Base-by-base conservation (phyloP, 495 filamentous ascomycete genomes). In the Xanthoparmelia taractica region DNA sequence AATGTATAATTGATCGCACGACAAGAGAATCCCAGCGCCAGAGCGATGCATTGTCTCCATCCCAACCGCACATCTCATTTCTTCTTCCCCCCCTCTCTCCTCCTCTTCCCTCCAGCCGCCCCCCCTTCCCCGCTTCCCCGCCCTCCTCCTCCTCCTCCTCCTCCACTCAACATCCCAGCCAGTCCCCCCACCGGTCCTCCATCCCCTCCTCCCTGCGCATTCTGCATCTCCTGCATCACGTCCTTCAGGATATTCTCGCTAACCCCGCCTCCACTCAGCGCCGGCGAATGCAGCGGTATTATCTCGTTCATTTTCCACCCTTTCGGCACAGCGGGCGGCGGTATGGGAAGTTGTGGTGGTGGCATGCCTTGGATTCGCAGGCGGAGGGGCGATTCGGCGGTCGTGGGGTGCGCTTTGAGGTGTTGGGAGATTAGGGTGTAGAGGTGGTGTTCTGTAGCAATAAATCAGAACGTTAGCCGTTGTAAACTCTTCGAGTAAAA, bases 191-290 rank as follows among this genome's bases (percentile, higher is more conserved):
- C 47, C 59, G 20, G n/a, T 52, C 68, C 68, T 8, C 55, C 56
- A 31, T 29, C 62, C 69, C 82, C 80, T 7, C 58, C 57, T 56
- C 86, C 84, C 61, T 74, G 67, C 72, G 79, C 77, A 63, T 76
- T 79, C 70, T 84, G 80, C 91, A 97, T 95, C 78, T 95, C 91
- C 50, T 83, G 85, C 93, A 98, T 96, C 79, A 97, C 96, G 65
- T 98, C 92, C 79, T 94, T 92, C 67, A 98, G 84, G 33, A 96
- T 88, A 68, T 98, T 96, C 72, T 98, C 94, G 65, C 88, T 95
- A 11, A 98, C 91, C 29, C 94, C 94, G 29, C 95, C 93, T 4
- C 94, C 94, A 58, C 87, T 95, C 74, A 97, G 80, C 17, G 91
- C 94, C 0, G 93, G 85, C 29, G 85, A 89, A 67, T 96, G 91